Evolutionary conservation across 805 yeast genomes (phyloP), one percentile per base, ranked within the genome.

Genomic region (Komagataella populi): DNA sequence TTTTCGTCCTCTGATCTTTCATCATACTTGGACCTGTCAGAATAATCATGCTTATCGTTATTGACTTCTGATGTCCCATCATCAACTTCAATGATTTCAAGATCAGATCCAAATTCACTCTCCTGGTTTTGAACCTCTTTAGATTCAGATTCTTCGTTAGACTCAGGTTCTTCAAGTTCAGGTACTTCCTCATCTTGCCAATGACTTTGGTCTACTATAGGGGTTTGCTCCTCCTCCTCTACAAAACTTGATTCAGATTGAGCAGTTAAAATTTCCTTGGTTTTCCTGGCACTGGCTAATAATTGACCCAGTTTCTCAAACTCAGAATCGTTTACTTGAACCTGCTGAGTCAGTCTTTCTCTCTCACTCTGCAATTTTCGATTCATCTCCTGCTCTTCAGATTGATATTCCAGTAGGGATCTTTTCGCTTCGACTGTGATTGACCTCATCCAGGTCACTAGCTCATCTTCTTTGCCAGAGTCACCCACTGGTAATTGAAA

Each of bases 381-480:
- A 46, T 70, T 66, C 50, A 71, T 69, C 36, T 53, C 49, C 45
- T 60, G 59, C 51, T 73, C 77, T 45, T 72, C 70, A 17, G 55
- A 55, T 39, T 62, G 62, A 6, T 68, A 67, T 23, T 64, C 55
- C 14, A 57, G 55, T 12, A 70, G 54, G 10, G 65, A 61, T 6
- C 57, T 56, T 36, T 62, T 53, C 12, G 72, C 74, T 47, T 65
- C 61, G 7, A 49, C 53, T 48, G 66, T 70, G 52, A 71, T 52
- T 2, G 63, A 57, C 14, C 59, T 55, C 52, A 68, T 64, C 76
- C 75, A 71, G 5, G 55, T 52, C 24, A 62, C 52, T 10, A 59
- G 59, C 45, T 60, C 57, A 16, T 53, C 55, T 51, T 53, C 46
- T 10, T 51, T 50, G 7, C 24, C 44, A 20, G 51, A 49, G 14